Percentiles rank a stretch among this genome's conserved stretches.
Conservation (phyloP, 257 asterid species). For the Solanum bukasovii region DNA sequence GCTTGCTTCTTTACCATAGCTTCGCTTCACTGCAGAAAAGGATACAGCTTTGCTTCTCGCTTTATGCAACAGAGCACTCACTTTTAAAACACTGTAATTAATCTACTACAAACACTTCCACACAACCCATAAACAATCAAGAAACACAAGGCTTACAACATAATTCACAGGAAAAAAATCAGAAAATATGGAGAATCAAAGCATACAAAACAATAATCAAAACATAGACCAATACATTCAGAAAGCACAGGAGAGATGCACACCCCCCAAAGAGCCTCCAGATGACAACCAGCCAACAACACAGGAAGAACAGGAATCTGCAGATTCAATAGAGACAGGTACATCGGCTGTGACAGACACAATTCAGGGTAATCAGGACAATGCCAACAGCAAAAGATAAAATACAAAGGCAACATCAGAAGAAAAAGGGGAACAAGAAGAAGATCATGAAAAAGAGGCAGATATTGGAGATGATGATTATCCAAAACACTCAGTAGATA, state of each 20-base stretch:
- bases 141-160: neutral
- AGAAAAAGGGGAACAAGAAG: neutral
- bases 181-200: neutral
- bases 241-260: neutral
- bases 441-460: neutral
- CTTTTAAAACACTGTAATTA: neutral
- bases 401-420: neutral
- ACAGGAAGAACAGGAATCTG: too few species aligned
- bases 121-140: neutral
- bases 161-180: neutral
- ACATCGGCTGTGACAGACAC: neutral
- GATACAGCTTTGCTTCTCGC: neutral
- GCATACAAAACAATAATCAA: neutral
- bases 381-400: neutral
- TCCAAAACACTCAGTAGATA: neutral
- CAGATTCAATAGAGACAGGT: too few species aligned
- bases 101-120: neutral
- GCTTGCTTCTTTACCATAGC: neutral
- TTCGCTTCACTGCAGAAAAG: neutral
- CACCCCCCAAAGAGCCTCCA: neutral
- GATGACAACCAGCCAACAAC: too few species aligned
- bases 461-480: neutral
- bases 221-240: neutral
- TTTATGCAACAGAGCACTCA: neutral
- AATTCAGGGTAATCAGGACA: neutral